These are phyloP conservation scores for Lunasporangiospora selenospora DNA, from an alignment of 192 early-diverging fungal genomes.

Conservation along the genomic window DNA sequence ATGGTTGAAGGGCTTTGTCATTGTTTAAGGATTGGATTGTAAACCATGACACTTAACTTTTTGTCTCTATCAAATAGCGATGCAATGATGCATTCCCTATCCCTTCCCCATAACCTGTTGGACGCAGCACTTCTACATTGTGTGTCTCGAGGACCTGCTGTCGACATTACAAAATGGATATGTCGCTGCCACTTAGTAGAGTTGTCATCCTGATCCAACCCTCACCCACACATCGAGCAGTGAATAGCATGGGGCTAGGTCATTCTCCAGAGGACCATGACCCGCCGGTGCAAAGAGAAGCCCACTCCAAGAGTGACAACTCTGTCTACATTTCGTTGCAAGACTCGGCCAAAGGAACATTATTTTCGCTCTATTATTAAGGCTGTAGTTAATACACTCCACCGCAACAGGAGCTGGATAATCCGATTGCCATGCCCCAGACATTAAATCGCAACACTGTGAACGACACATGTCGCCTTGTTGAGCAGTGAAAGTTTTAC, in stretches of 20 bases:
- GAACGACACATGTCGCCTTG: constrained; percentile 5
- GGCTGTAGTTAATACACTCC: constrained; percentile 22
- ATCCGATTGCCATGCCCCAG: constrained; percentile 10
- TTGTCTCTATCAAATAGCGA: too few relatives aligned
- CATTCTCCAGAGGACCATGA: neutral
- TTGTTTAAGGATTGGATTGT: too few relatives aligned
- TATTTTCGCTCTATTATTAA: constrained; percentile 22
- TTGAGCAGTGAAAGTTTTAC: constrained; percentile 29
- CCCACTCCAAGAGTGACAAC: too few relatives aligned
- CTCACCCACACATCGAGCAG: constrained; percentile 15
- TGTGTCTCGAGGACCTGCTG: constrained; percentile 3
- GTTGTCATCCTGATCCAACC: constrained; percentile 7
- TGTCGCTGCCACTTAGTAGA: constrained; percentile 16
- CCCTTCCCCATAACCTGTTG: too few relatives aligned
- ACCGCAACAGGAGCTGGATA: constrained; percentile 1
- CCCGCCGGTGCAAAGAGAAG: neutral
- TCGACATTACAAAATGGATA: constrained; percentile 3
- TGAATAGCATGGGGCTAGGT: constrained; percentile 6
- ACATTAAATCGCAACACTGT: constrained; percentile 1
- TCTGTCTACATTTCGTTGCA: constrained; percentile 2
- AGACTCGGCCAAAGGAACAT: constrained; percentile 5
- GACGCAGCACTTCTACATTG: too few relatives aligned
- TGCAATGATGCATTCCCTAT: neutral
- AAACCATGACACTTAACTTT: too few relatives aligned
- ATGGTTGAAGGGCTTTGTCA: too few relatives aligned